Evolutionary conservation across 2,329 filamentous ascomycete genomes (phyloP), one percentile per base, ranked within the genome.

Genomic region (Thielaviopsis cerberus): DNA sequence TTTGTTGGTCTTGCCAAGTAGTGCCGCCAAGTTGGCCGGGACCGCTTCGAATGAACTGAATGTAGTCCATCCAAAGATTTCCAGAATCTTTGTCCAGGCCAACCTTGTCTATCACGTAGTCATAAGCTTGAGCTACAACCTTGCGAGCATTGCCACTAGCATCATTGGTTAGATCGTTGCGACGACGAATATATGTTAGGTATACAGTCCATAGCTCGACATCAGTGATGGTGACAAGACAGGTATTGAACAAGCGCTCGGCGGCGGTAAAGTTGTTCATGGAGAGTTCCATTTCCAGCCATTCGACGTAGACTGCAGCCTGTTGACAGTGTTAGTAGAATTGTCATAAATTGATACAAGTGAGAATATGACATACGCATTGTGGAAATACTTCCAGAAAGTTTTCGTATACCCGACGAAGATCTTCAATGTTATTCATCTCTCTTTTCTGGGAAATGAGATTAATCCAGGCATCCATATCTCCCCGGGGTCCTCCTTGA

Each of bases 1-100:
- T 98, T 68, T 97, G 92, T 71, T 91, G 86, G 67, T 97, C 92
- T 70, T 97, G 90, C 94, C 92, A 98, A 60, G 81, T 83, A 60
- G 77, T 83, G 51, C 91, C 92, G 25, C 90, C 91, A 60, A 92
- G 80, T 59, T 82, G 82, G 5, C 92, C 92, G 1, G 92, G 92
- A 0, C 86, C 88, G 45, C 81, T 86, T 67, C 89, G 90, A 69
- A 97, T 81, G 67, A 98, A 96, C 63, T 92, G 83, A 61, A 98
- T 84, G 66, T 97, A 97, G 63, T 98, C 92, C 61, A 85, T 81
- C 92, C 92, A 98, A 59, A 98, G 83, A 63, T 78, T 80, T 37
- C 89, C 91, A 11, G 90, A 85, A 66, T 95, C 88, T 66, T 89
- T 86, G 70, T 98, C 92, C 64, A 92, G 81, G 26, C 94, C 94